Base-by-base conservation (phyloP, 169 alveolate species). In the Eimeria brunetti region DNA sequence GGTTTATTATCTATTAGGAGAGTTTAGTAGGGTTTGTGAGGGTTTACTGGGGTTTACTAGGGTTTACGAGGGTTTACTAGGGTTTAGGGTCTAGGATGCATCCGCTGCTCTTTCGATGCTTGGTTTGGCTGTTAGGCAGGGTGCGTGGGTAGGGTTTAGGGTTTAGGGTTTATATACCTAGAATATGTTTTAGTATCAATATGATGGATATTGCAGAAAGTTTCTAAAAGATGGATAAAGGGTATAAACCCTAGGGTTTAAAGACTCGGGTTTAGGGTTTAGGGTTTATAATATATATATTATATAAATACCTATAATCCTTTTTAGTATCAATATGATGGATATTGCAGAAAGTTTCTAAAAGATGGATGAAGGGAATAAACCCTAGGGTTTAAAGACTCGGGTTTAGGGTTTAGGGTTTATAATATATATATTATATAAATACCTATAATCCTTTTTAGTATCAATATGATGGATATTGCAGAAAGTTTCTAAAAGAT, bases 291-390 rank as follows among this genome's bases (percentile, higher is more conserved):
- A 33, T 46, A 8, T 84, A 41, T 9, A 7, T 33, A 36, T 49
- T 11, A 22, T 20, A 18, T 27, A n/a, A 53, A 30, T 56, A 94
- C 96, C 96, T 67, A 60, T 69, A 94, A 51, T 94, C 96, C 56
- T 86, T 88, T 33, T 85, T 58, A 11, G 96, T 85, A n/a, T 94
- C 96, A 33, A 94, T 94, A 3, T 85, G 89, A 44, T 60, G 56
- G 27, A 64, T 81, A 8, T 94, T 94, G 89, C 96, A 94, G 22
- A 41, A 73, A 14, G 62, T 67, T 81, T 76, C 38, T 20, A 94
- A 60, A 30, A 94, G 90, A 33, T 27, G 81, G 49, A 98, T 97
- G 75, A 97, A 98, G 24, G 99, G 99, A 91, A 97, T 5, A 78
- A 22, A 16, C 53, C 36, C 46, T 49, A 44, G 89, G 60, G 64